Conservation (phyloP, 805 yeast species). For the Lipomyces yamanashiensis region DNA sequence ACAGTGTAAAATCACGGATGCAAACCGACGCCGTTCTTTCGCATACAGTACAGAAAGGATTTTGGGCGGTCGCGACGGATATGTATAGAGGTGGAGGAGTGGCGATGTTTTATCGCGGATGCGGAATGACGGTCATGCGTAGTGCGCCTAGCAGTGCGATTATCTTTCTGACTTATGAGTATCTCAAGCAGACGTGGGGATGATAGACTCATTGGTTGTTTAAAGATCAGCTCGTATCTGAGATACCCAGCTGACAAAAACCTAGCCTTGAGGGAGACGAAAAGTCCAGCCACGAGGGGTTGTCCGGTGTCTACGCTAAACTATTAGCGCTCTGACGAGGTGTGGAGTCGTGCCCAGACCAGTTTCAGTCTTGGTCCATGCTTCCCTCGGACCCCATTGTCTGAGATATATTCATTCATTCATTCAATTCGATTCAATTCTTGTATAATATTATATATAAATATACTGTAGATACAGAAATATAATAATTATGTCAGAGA, state of each 20-base stretch:
- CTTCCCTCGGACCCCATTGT: neutral
- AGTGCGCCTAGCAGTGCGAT: constrained; percentile 90
- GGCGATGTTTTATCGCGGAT: constrained; percentile 76
- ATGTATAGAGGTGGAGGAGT: constrained; percentile 63
- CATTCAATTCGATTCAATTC: no score
- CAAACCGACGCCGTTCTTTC: constrained; percentile 59
- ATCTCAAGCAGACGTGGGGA: constrained; percentile 14
- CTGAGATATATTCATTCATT: no score
- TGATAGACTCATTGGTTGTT: neutral
- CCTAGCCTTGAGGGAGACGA: neutral
- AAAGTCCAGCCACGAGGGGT: neutral
- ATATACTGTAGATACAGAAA: no score
- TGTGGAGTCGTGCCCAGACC: no score
- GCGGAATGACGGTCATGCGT: constrained; percentile 77
- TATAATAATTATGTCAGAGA: no score
- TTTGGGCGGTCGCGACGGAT: constrained; percentile 48
- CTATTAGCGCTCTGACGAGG: no score
- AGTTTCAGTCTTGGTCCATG: neutral
- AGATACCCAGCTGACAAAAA: no score
- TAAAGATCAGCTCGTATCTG: no score
- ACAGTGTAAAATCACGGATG: constrained; percentile 83
- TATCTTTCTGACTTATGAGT: constrained; percentile 79
- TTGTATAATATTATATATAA: no score
- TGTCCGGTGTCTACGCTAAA: no score
- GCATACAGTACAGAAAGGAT: constrained; percentile 41